phyloP scores from a whole-genome alignment of 805 yeast species.

The Pichia membranifaciens region DNA sequence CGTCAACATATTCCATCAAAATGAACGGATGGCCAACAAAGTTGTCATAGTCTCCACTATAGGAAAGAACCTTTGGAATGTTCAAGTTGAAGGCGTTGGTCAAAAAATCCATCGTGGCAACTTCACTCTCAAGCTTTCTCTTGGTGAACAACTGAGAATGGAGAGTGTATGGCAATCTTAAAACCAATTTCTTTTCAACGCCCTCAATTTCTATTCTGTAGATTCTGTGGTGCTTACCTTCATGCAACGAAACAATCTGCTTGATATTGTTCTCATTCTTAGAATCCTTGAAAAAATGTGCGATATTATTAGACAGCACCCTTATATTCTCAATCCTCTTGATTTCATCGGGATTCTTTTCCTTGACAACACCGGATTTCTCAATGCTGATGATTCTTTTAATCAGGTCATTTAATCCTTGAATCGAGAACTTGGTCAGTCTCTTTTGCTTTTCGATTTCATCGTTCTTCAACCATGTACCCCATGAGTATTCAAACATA shows the following conservation, averaged over 20 bases:
- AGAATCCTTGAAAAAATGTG: constrained; percentile 14
- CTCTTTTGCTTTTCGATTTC: constrained; percentile 66
- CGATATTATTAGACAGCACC: constrained; percentile 20
- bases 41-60: constrained; percentile 57
- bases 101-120: constrained; percentile 86
- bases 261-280: constrained; percentile 37
- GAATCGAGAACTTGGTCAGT: constrained; percentile 73
- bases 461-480: constrained; percentile 87
- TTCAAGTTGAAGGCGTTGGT: constrained; percentile 54
- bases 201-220: constrained; percentile 51
- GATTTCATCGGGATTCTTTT: constrained; percentile 38
- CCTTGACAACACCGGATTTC: not conserved
- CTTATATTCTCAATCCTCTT: constrained; percentile 22
- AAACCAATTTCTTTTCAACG: constrained; percentile 48
- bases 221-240: constrained; percentile 89
- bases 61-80: constrained; percentile 70
- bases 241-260: constrained; percentile 79
- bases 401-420: constrained; percentile 51
- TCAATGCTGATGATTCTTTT: constrained; percentile 8
- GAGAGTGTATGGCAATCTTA: constrained; percentile 81
- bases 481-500: constrained; percentile 90
- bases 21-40: constrained; percentile 69
- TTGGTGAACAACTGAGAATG: constrained; percentile 61
- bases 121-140: constrained; percentile 77
- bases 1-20: constrained; percentile 72